Base-by-base conservation (phyloP, 768 basidiomycete genomes). In the Tricholoma sp. region DNA sequence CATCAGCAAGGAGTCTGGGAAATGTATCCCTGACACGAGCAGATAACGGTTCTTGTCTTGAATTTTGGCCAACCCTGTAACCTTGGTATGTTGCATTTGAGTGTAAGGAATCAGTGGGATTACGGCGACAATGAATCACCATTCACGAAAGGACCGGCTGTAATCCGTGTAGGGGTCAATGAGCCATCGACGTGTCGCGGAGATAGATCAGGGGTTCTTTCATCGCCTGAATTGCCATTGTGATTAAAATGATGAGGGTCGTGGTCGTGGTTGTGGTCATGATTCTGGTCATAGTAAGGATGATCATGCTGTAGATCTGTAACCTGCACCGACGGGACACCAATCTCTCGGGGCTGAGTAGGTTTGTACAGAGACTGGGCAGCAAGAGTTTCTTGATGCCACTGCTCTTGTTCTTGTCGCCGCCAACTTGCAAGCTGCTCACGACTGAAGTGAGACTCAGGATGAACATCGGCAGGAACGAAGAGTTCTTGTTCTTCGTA, bases 401-500 rank as follows among this genome's bases (percentile, higher is more conserved):
- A 66, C 51, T 66, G 64, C 50, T 71, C 69, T 45, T 70, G 67
- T 52, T 72, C 66, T 53, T 70, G 68, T 34, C 60, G 61, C 34
- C 66, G 61, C 70, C 68, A 71, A 49, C 71, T 66, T 32, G 63
- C 61, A 10, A 71, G 50, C 42, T 68, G 69, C 18, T 63, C 58
- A 1, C 66, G 58, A 52, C 53, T 61, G 31, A 69, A 65, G 29
- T 63, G 64, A 11, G 58, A n/a, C n/a, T 69, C 65, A 44, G 64
- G 52, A 58, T 70, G 70, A 42, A 72, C 65, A 57, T 89, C 86
- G 24, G 87, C 88, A 28, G 90, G 91, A 24, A 89, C 84, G 62
- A 91, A 91, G 29, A 89, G 73, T 42, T 83, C 76, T 58, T 84
- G 83, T 45, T 82, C 80, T 61, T 87, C 84, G 57, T 78, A 80